A percentile compares a stretch with the other conserved stretches of the same genome.
These are phyloP conservation scores for Primulina tabacum DNA, from an alignment of 257 asterid genomes.

Conservation along the genomic window DNA sequence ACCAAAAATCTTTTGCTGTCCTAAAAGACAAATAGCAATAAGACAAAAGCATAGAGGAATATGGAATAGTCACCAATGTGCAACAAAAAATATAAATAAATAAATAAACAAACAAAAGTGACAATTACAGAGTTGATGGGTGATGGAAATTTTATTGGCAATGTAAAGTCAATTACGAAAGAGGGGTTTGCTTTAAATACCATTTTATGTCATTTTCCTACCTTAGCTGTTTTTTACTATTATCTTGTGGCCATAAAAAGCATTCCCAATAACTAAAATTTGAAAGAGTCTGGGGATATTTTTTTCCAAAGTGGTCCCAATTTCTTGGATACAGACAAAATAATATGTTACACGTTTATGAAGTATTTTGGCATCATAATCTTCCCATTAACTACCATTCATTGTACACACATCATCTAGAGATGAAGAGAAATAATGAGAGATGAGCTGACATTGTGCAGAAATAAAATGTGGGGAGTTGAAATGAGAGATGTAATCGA, in stretches of 20 bases:
- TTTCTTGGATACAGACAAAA: slow-evolving; percentile 9
- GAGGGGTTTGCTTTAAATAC: background rate
- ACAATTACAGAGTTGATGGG: background rate
- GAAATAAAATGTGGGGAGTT: no score
- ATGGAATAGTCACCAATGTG: background rate
- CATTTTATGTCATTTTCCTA: background rate
- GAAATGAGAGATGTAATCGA: no score
- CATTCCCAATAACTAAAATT: background rate
- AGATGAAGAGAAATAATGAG: no score
- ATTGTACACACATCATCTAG: background rate
- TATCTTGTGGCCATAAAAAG: background rate
- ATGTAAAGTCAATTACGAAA: background rate
- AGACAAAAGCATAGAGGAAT: background rate
- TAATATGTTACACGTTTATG: background rate
- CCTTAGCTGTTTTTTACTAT: background rate
- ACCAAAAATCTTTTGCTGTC: background rate
- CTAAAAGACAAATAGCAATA: background rate
- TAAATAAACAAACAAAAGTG: background rate
- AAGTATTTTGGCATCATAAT: background rate
- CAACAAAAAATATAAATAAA: no score
- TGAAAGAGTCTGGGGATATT: background rate
- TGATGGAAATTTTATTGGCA: background rate
- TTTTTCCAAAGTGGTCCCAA: background rate
- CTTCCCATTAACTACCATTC: background rate
- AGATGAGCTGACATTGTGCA: no score